Base-by-base conservation (phyloP, 2,329 filamentous ascomycete species). In the Aspergillus fructus region DNA sequence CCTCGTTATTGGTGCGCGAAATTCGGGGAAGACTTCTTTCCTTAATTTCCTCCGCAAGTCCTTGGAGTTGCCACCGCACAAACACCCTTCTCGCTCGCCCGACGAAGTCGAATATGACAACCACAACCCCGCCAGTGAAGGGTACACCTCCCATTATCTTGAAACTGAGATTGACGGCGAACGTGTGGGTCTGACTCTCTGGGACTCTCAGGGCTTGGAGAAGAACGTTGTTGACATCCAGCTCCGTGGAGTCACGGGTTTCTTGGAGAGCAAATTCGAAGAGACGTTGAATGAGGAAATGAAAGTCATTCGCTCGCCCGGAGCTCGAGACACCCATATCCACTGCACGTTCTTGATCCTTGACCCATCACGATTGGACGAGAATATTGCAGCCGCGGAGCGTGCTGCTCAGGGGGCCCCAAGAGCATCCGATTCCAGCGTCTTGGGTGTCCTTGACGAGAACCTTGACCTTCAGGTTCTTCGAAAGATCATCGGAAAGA, bases 281-380 rank as follows among this genome's bases (percentile, higher is more conserved):
- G 94, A 99, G 70, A 97, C 94, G 0, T 96, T 99, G 72, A 86
- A 86, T 49, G 94, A 99, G 77, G 94, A 99, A 79, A 96, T 96
- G 84, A 97, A 97, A 80, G 93, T 99, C 47, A 83, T 97, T 61
- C 89, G 94, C 68, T 92, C 93, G 53, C 93, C 94, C 24, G 93
- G 93, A 55, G 89, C 91, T 63, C 90, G 92, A 72, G 94, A 99
- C 78, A 97, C 93, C 50, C 94, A 99, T 74, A 96, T 99, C 64
- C 94, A 99, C 73, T 96, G 91, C 64, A 92, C 92, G 54, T 96
- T 99, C 76, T 82, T 97, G 55, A 80, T 99, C 55, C 85, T 99
- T 54, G 94, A 99, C 72, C 94, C 94, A 1, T 81, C 86, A 52
- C 88, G 90, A 46, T 85, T 99, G 23, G 93, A 96, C 69, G 83